phyloP scores from a whole-genome alignment of 345 rosid genomes.

The Ceriops decandra region DNA sequence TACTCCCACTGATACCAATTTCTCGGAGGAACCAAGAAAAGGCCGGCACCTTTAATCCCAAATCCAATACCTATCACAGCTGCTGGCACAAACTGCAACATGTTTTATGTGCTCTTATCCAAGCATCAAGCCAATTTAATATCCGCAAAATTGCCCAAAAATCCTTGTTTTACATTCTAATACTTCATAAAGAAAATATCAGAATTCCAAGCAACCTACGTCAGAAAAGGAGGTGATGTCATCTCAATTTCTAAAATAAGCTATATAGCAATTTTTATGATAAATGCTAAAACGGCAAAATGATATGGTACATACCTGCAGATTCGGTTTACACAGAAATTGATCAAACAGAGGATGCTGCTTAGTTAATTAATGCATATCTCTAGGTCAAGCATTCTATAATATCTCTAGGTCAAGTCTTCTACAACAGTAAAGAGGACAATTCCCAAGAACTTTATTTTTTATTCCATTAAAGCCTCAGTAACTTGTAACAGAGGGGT shows the following conservation, averaged over 20 bases:
- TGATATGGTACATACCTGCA: conserved; percentile 20
- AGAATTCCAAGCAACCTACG: conserved; percentile 7
- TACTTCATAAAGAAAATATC: conserved; percentile 4
- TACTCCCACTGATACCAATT: no score
- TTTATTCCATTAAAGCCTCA: conserved; percentile 19
- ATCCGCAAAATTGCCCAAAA: background rate
- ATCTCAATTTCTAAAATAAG: background rate
- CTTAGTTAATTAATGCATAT: conserved; percentile 10
- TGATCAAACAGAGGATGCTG: background rate
- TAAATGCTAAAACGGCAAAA: background rate
- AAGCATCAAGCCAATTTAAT: background rate
- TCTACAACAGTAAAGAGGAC: conserved; percentile 6
- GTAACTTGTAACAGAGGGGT: conserved; percentile 14
- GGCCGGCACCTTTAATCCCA: no score
- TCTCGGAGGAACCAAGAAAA: no score
- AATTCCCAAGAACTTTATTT: conserved; percentile 21
- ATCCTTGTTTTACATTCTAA: background rate
- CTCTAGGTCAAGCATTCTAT: background rate
- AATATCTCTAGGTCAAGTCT: background rate
- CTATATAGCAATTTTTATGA: background rate
- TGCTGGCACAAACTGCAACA: background rate
- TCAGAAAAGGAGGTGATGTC: background rate
- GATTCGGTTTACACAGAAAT: background rate
- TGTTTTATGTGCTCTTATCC: background rate
- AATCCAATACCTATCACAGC: background rate